Evolutionary conservation across 2,329 filamentous ascomycete genomes (phyloP).

Genomic region (Leptographium wingfieldii): DNA sequence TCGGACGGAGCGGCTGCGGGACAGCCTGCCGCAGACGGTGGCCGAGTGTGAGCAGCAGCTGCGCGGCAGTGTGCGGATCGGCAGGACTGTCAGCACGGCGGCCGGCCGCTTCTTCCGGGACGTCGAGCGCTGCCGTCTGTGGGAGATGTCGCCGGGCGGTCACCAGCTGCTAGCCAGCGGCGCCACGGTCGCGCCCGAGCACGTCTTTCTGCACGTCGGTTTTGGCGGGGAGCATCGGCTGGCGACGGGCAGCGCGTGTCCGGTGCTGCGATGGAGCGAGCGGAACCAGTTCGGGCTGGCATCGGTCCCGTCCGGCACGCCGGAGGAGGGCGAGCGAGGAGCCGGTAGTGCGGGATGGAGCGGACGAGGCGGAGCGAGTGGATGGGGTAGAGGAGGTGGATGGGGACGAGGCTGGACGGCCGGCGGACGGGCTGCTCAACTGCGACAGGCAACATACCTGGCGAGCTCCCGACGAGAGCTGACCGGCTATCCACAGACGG

Average conservation of each 20-base stretch:
- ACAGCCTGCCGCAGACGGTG: conserved; percentile 18
- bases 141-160: conserved; percentile 31
- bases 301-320: conserved; percentile 27
- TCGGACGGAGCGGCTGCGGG: conserved; percentile 21
- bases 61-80: conserved; percentile 6
- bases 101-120: conserved; percentile 22
- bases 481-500: conserved; percentile 20
- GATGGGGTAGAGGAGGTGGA: neutral
- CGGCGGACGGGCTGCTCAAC: neutral
- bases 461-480: conserved; percentile 19
- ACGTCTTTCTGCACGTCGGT: conserved; percentile 26
- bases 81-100: neutral
- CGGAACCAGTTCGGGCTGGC: conserved; percentile 27
- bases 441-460: conserved; percentile 14
- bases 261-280: conserved; percentile 22
- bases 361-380: conserved; percentile 7
- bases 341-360: conserved; percentile 6
- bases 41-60: conserved; percentile 7
- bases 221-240: conserved; percentile 3
- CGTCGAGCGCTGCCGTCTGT: conserved; percentile 28
- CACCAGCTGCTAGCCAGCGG: conserved; percentile 18
- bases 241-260: conserved; percentile 5
- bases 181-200: conserved; percentile 22
- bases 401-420: neutral
- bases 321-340: conserved; percentile 15